A percentile compares a stretch with the other conserved stretches of the same genome.
Conservation (phyloP, 1,284 basidiomycete genomes). For the Amylostereum areolatum region DNA sequence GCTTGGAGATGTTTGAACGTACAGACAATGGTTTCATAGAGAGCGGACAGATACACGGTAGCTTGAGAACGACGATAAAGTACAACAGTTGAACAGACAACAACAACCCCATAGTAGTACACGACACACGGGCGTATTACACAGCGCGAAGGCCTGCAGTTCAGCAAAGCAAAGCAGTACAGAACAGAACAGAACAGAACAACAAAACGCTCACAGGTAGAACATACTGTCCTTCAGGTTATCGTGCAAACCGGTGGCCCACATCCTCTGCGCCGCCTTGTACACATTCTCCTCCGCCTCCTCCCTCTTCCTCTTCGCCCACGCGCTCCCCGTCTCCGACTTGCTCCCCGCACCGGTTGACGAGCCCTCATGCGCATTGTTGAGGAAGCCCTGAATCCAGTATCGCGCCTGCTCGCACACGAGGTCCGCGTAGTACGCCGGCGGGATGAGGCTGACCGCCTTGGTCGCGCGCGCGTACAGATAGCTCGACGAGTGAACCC, state of each 20-base stretch:
- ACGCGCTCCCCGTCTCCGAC: conserved; percentile 9
- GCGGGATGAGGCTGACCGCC: conserved; percentile 68
- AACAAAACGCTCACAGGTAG: conserved; percentile 47
- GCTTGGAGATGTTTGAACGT: too few relatives aligned
- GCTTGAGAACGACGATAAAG: too few relatives aligned
- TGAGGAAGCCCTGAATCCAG: conserved; percentile 59
- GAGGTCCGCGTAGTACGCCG: conserved; percentile 73
- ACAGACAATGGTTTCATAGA: too few relatives aligned
- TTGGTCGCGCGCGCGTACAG: conserved; percentile 73
- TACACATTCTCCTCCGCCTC: conserved; percentile 42
- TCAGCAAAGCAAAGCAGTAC: background rate
- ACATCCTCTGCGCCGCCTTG: conserved; percentile 43
- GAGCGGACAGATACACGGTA: too few relatives aligned
- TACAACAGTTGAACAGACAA: too few relatives aligned
- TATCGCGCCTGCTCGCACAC: conserved; percentile 69
- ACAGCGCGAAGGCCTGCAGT: too few relatives aligned
- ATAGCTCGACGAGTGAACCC: conserved; percentile 58
- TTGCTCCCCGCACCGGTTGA: conserved; percentile 6
- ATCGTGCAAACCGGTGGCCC: conserved; percentile 60
- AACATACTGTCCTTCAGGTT: conserved; percentile 63
- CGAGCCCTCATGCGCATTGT: conserved; percentile 21
- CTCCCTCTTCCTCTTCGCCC: conserved; percentile 28
- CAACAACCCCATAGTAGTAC: too few relatives aligned
- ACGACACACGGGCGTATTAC: too few relatives aligned
- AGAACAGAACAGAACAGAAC: background rate